Percentiles rank a stretch among this genome's conserved stretches.
These are phyloP conservation scores for Vigna mungo DNA, from an alignment of 306 rosid species.

Conservation along the genomic window DNA sequence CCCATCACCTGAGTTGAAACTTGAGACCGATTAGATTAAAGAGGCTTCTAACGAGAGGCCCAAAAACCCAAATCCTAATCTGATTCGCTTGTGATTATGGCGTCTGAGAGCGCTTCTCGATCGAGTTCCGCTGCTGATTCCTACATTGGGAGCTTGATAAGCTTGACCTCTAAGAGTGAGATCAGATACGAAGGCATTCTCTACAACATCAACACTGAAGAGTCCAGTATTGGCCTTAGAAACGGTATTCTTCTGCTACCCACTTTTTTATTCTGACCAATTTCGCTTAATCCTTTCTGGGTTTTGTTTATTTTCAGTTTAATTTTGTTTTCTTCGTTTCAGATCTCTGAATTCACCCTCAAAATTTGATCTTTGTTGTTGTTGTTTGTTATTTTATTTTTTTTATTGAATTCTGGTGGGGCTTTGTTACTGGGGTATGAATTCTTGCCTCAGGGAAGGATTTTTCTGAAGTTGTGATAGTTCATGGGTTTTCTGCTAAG, in stretches of 20 bases:
- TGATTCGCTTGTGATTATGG: slow-evolving; percentile 55
- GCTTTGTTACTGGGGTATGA: neutral
- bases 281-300: neutral
- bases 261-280: neutral
- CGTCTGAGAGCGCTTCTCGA: slow-evolving; percentile 62
- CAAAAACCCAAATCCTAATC: slow-evolving; percentile 63
- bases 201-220: slow-evolving; percentile 75
- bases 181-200: slow-evolving; percentile 84
- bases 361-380: neutral
- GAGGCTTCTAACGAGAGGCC: no score
- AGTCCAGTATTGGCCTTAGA: slow-evolving; percentile 81
- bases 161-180: slow-evolving; percentile 86
- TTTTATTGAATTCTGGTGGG: neutral
- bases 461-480: slow-evolving; percentile 20
- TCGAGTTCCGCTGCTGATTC: slow-evolving; percentile 82
- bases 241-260: slow-evolving; percentile 50
- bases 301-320: slow-evolving; percentile 8
- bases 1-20: no score
- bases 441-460: neutral
- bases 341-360: slow-evolving; percentile 29
- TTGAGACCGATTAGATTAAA: no score
- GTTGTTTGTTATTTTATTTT: neutral
- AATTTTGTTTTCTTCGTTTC: slow-evolving; percentile 21
- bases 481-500: slow-evolving; percentile 3
- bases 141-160: slow-evolving; percentile 77